Conservation (phyloP, 257 asterid species). For the Cynanchum wilfordii region DNA sequence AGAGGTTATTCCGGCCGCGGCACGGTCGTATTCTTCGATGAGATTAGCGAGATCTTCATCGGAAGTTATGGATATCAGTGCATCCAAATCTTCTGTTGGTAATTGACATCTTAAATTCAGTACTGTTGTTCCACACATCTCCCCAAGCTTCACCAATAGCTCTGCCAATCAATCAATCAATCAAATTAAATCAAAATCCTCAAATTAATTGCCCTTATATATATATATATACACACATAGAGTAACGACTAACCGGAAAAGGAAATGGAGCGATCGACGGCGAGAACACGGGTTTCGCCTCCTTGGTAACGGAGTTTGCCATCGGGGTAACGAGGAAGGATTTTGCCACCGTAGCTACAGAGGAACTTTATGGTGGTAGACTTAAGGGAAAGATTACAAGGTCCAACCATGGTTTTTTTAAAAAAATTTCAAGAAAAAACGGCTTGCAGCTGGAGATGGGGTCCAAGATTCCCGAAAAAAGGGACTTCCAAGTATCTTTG, state of each 20-base stretch:
- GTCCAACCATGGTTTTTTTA: constrained; percentile 38
- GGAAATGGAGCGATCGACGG: constrained; percentile 57
- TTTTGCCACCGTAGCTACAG: constrained; percentile 91
- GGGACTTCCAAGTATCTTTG: background rate
- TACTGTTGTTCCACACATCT: constrained; percentile 55
- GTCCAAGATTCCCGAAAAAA: background rate
- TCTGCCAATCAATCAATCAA: constrained; percentile 30
- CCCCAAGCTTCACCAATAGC: constrained; percentile 54
- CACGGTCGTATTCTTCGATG: constrained; percentile 69
- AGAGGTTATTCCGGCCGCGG: constrained; percentile 26
- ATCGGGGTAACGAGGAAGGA: constrained; percentile 77
- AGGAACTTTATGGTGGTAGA: constrained; percentile 51
- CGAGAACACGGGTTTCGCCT: constrained; percentile 79
- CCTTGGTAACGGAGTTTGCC: constrained; percentile 92
- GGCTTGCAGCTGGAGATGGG: constrained; percentile 17
- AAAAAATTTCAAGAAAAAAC: background rate
- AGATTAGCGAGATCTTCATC: constrained; percentile 72
- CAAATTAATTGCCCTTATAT: too few relatives aligned
- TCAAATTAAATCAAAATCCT: too few relatives aligned
- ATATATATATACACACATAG: too few relatives aligned
- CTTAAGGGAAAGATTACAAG: constrained; percentile 21
- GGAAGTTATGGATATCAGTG: constrained; percentile 63
- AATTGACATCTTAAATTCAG: constrained; percentile 58
- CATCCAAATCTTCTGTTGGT: constrained; percentile 78
- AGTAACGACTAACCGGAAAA: constrained; percentile 47